A percentile compares a stretch with the other conserved stretches of the same genome.
Evolutionary conservation across 2,329 filamentous ascomycete genomes (phyloP).

Genomic region (Elsinoe ampelina): DNA sequence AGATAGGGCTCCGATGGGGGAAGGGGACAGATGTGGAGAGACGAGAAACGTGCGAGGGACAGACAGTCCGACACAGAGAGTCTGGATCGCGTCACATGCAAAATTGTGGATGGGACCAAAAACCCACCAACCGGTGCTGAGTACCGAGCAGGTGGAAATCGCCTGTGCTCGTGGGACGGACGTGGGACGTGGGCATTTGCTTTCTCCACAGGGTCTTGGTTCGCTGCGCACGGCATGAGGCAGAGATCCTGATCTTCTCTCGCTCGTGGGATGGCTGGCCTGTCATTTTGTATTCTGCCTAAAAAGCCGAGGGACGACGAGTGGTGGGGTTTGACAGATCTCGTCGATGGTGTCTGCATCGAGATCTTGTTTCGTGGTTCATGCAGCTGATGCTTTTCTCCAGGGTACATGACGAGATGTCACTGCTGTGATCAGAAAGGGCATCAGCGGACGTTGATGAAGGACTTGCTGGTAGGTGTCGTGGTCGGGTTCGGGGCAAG

Average conservation of each 20-base stretch:
- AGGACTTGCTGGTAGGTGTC: too few species aligned
- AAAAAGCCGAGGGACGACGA: neutral
- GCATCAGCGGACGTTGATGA: too few species aligned
- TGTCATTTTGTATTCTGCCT: neutral
- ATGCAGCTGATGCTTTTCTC: conserved; percentile 3
- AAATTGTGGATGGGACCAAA: neutral
- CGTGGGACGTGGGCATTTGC: too few species aligned
- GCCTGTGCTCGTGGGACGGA: neutral
- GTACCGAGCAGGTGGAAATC: neutral
- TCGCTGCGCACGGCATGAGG: too few species aligned
- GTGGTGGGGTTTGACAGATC: neutral
- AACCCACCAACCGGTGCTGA: neutral
- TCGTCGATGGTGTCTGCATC: neutral
- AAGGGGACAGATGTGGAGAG: conserved; percentile 1
- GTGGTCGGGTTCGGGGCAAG: neutral
- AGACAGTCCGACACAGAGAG: too few species aligned
- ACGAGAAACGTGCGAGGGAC: neutral
- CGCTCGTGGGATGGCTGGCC: too few species aligned
- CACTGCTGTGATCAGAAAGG: neutral
- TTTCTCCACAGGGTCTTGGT: conserved; percentile 3
- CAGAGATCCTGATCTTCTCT: too few species aligned
- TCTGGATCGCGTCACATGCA: conserved; percentile 8
- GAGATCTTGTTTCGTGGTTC: neutral
- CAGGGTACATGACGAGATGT: neutral
- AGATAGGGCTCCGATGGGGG: conserved; percentile 6